A percentile compares a stretch with the other conserved stretches of the same genome.
Conservation (phyloP, 2,329 filamentous ascomycete genomes). For the Cyphellophora europaea region DNA sequence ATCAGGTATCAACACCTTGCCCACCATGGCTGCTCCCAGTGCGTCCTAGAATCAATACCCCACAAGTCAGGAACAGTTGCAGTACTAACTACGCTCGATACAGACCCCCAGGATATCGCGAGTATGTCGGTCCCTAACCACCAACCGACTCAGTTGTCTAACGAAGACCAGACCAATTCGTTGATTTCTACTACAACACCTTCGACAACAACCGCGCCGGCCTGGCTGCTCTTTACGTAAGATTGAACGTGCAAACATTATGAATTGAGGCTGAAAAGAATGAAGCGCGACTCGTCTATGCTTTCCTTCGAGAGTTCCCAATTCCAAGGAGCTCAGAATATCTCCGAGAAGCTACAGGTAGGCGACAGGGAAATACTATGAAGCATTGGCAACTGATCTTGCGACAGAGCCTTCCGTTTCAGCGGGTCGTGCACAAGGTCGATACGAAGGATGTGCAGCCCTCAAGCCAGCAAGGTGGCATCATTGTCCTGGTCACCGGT, state of each 20-base stretch:
- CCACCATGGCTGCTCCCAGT: background rate
- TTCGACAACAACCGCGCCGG: conserved; percentile 65
- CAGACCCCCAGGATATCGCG: conserved; percentile 30
- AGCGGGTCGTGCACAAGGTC: conserved; percentile 70
- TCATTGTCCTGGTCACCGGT: conserved; percentile 83
- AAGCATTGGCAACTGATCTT: background rate
- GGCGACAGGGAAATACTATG: conserved; percentile 21
- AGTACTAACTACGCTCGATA: background rate
- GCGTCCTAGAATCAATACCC: no score
- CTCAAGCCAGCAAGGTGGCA: conserved; percentile 51
- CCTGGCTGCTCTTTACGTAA: conserved; percentile 71
- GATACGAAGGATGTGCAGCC: conserved; percentile 78
- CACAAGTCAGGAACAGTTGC: no score
- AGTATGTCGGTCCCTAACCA: conserved; percentile 23
- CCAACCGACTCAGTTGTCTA: no score
- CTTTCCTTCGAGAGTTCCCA: conserved; percentile 78
- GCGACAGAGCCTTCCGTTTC: conserved; percentile 63
- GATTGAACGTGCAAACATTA: conserved; percentile 22
- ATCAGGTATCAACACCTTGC: no score
- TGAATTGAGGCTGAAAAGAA: conserved; percentile 3
- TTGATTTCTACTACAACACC: conserved; percentile 79
- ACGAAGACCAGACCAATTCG: conserved; percentile 64
- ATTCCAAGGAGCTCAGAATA: conserved; percentile 52
- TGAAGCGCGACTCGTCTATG: conserved; percentile 73
- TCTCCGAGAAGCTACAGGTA: conserved; percentile 76